Evolutionary conservation across 495 filamentous ascomycete species (phyloP).

Genomic region (Hyaloscypha bicolor): DNA sequence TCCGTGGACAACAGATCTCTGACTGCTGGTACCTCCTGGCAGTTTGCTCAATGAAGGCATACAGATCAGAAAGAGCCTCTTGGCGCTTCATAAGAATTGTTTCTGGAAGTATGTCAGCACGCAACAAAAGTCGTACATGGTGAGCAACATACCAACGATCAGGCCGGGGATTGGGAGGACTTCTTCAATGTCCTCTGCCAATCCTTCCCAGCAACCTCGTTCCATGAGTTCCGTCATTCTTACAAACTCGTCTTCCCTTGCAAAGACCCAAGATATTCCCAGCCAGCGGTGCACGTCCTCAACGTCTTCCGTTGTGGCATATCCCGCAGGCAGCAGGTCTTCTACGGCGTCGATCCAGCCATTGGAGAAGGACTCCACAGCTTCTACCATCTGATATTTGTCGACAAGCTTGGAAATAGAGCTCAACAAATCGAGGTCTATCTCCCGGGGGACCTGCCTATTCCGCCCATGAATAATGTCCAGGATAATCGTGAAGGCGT

Average conservation of each 20-base stretch:
- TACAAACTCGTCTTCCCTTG: not conserved
- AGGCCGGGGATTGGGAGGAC: not conserved
- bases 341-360: conserved; percentile 40
- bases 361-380: conserved; percentile 42
- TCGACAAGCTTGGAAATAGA: conserved; percentile 54
- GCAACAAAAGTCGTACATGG: not conserved
- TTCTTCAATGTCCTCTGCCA: not conserved
- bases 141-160: not conserved
- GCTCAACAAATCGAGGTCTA: conserved; percentile 48
- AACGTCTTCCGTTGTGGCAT: no score
- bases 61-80: not conserved
- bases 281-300: no score
- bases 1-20: not conserved
- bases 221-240: not conserved
- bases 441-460: conserved; percentile 39
- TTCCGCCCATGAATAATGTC: conserved; percentile 51
- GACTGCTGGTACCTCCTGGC: not conserved
- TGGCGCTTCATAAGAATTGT: not conserved
- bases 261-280: no score
- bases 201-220: not conserved
- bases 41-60: not conserved
- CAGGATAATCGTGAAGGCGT: conserved; percentile 49
- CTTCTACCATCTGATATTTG: conserved; percentile 50
- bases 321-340: no score
- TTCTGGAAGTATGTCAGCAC: not conserved